These are phyloP conservation scores for Calvatia gigantea DNA, from an alignment of 768 basidiomycete genomes.

Conservation along the genomic window DNA sequence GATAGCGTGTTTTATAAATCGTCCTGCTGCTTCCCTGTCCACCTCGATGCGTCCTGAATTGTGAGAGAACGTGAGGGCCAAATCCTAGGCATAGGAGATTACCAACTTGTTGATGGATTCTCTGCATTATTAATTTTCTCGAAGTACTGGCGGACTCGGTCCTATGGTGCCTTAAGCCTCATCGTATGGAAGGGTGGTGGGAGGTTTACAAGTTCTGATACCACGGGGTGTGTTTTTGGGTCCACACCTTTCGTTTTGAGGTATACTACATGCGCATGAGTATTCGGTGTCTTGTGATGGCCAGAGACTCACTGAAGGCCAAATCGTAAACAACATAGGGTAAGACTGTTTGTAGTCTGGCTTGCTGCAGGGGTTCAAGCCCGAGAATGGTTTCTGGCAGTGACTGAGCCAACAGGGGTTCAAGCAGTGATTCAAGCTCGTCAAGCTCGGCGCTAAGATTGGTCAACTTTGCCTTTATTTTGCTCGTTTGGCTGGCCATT, in stretches of 20 bases:
- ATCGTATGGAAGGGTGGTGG: neutral
- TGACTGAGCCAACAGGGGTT: conserved; percentile 63
- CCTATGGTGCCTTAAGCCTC: conserved; percentile 35
- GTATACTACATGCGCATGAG: conserved; percentile 51
- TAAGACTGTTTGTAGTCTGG: conserved; percentile 73
- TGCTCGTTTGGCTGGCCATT: conserved; percentile 46
- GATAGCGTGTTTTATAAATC: conserved; percentile 85
- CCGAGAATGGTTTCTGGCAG: conserved; percentile 62
- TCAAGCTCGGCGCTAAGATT: conserved; percentile 57
- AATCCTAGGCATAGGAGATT: neutral
- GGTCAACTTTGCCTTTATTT: conserved; percentile 44
- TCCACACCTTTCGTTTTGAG: conserved; percentile 78
- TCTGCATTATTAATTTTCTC: conserved; percentile 78
- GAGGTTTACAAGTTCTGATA: conserved; percentile 60
- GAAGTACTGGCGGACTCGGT: conserved; percentile 77
- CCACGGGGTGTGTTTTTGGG: conserved; percentile 72
- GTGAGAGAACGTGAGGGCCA: conserved; percentile 1
- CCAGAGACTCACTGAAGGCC: conserved; percentile 67
- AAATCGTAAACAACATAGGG: conserved; percentile 87
- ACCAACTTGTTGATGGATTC: conserved; percentile 56
- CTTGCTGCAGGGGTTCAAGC: conserved; percentile 74
- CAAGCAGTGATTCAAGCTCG: conserved; percentile 63
- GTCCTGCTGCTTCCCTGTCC: conserved; percentile 75
- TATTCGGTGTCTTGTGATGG: neutral
- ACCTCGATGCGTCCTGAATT: conserved; percentile 41